These are phyloP conservation scores for Pneumocystis jirovecii DNA, from an alignment of 1,139 yeast species.

Conservation along the genomic window DNA sequence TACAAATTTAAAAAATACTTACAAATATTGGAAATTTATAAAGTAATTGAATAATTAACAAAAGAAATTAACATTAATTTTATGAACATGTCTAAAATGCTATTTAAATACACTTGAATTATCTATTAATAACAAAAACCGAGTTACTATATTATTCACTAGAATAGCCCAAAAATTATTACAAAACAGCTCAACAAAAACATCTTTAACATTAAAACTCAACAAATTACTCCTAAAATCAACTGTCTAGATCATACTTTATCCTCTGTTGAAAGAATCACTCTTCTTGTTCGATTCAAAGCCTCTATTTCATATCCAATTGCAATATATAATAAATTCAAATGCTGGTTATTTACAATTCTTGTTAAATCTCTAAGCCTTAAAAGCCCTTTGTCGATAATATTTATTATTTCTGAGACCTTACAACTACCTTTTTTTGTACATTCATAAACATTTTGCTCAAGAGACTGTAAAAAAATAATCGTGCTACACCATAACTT, in stretches of 20 bases:
- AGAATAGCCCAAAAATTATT: background rate
- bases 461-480: background rate
- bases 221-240: background rate
- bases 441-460: background rate
- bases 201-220: background rate
- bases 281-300: background rate
- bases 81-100: background rate
- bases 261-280: background rate
- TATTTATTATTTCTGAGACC: background rate
- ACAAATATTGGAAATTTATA: background rate
- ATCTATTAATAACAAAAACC: background rate
- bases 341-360: background rate
- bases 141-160: background rate
- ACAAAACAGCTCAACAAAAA: background rate
- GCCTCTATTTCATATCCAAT: background rate
- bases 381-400: background rate
- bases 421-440: background rate
- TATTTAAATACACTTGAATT: background rate
- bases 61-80: background rate
- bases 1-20: constrained; percentile 3
- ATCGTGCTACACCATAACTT: background rate
- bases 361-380: background rate
- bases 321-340: background rate
- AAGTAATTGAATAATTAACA: background rate
- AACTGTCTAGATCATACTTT: background rate